A percentile compares a stretch with the other conserved stretches of the same genome.
phyloP scores from a whole-genome alignment of 2,329 filamentous ascomycete genomes.

The Beauveria sp. region DNA sequence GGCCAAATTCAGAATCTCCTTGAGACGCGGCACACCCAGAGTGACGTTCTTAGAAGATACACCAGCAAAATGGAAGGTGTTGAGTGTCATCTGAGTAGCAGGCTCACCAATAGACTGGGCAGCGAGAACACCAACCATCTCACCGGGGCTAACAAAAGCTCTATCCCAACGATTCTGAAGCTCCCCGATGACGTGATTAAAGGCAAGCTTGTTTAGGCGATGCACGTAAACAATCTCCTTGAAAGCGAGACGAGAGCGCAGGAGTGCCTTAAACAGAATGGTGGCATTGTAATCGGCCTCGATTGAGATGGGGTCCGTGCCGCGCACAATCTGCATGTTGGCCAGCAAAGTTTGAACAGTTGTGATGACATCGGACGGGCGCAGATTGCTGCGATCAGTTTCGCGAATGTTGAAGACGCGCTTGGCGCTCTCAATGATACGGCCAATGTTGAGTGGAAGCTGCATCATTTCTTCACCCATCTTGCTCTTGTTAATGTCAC shows the following conservation, averaged over 20 bases:
- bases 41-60: constrained; percentile 99
- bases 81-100: constrained; percentile 97
- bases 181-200: constrained; percentile 86
- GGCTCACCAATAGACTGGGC: constrained; percentile 98
- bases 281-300: constrained; percentile 89
- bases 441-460: constrained; percentile 81
- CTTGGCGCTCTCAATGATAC: constrained; percentile 85
- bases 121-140: constrained; percentile 97
- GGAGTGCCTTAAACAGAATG: constrained; percentile 81
- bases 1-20: constrained; percentile 97
- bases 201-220: constrained; percentile 80
- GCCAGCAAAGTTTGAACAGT: constrained; percentile 68
- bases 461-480: constrained; percentile 83
- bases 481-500: constrained; percentile 56
- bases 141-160: constrained; percentile 80
- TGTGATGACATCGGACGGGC: constrained; percentile 79
- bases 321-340: constrained; percentile 77
- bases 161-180: constrained; percentile 82
- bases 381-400: constrained; percentile 77
- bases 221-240: constrained; percentile 84
- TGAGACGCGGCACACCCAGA: constrained; percentile 94
- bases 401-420: constrained; percentile 87
- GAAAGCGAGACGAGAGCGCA: constrained; percentile 85
- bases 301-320: constrained; percentile 68
- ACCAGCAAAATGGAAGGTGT: constrained; percentile 99